Evolutionary conservation across 805 yeast genomes (phyloP).

Genomic region (Candida multigemmis): DNA sequence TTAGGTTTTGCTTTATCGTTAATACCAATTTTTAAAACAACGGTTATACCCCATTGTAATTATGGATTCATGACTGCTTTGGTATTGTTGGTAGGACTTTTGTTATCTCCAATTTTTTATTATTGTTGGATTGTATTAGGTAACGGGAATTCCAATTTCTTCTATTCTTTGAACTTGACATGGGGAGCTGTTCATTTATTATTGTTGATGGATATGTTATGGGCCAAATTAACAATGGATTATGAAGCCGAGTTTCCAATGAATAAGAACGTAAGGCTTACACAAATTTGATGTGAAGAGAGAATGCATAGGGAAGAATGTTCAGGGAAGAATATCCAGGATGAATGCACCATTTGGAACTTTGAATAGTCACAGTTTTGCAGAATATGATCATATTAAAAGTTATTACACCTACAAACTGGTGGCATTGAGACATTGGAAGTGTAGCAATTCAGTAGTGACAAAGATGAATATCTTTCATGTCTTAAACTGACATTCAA

Average conservation of each 20-base stretch:
- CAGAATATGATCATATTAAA: no score
- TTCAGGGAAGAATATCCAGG: no score
- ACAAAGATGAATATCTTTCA: no score
- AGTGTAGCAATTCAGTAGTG: no score
- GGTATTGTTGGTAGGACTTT: slow-evolving; percentile 40
- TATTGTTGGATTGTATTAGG: slow-evolving; percentile 92
- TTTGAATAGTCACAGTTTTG: no score
- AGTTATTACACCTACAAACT: no score
- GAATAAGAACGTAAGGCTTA: no score
- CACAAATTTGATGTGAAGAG: slow-evolving; percentile 41
- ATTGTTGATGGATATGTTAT: slow-evolving; percentile 64
- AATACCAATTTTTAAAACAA: slow-evolving; percentile 34
- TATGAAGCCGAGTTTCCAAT: slow-evolving; percentile 39
- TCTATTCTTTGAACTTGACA: slow-evolving; percentile 85
- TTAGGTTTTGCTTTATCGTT: slow-evolving; percentile 36
- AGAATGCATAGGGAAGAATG: no score
- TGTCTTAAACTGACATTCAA: no score
- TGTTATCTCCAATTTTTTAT: slow-evolving; percentile 81
- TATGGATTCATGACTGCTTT: slow-evolving; percentile 39
- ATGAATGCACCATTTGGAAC: no score
- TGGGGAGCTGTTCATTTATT: slow-evolving; percentile 65
- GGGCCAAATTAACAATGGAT: slow-evolving; percentile 71
- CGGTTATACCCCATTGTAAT: slow-evolving; percentile 37
- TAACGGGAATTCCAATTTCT: slow-evolving; percentile 93
- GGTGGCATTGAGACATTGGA: no score